phyloP scores from a whole-genome alignment of 2,329 filamentous ascomycete genomes.

The Zalaria obscura region DNA sequence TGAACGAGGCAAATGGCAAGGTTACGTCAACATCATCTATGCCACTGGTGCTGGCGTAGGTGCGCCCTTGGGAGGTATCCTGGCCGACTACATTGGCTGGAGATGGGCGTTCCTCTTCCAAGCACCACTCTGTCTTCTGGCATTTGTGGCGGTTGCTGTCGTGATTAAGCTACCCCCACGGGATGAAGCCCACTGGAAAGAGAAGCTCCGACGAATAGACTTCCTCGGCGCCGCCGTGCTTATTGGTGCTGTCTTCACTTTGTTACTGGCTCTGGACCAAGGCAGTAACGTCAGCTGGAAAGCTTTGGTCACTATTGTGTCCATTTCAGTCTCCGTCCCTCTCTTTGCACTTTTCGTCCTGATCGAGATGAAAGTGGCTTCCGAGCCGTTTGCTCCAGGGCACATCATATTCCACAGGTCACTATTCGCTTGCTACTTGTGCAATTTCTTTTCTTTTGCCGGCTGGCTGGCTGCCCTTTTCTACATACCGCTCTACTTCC shows the following conservation, averaged over 20 bases:
- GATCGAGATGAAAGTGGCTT: conserved; percentile 53
- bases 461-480: conserved; percentile 49
- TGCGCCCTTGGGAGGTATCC: conserved; percentile 53
- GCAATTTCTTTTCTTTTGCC: conserved; percentile 58
- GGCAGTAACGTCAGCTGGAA: conserved; percentile 61
- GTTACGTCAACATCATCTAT: conserved; percentile 58
- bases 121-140: conserved; percentile 51
- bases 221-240: conserved; percentile 57
- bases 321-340: conserved; percentile 39
- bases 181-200: conserved; percentile 47
- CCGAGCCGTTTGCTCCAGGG: conserved; percentile 60
- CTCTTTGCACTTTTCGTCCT: conserved; percentile 54
- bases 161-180: conserved; percentile 46
- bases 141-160: conserved; percentile 49
- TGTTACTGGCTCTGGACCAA: conserved; percentile 57
- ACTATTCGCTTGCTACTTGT: conserved; percentile 53
- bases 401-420: conserved; percentile 56
- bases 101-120: conserved; percentile 63
- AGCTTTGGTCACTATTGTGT: conserved; percentile 41
- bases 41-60: conserved; percentile 54
- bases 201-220: conserved; percentile 55
- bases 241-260: conserved; percentile 47
- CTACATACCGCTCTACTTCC: conserved; percentile 66
- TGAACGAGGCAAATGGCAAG: conserved; percentile 61
- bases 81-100: conserved; percentile 65